Evolutionary conservation across 345 rosid species (phyloP).

Genomic region (Eucalyptus marginata): DNA sequence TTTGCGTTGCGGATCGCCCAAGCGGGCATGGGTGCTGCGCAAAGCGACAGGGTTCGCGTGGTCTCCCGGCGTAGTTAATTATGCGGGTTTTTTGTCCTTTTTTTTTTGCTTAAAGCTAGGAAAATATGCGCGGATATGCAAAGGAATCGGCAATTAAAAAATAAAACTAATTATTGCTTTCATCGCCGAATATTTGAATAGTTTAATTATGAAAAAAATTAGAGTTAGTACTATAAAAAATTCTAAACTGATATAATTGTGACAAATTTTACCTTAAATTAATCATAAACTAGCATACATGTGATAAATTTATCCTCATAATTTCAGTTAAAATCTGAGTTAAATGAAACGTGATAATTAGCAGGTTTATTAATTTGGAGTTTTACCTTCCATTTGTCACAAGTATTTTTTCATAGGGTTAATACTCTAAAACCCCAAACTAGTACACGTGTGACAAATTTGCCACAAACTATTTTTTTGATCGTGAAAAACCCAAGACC

Average conservation of each 20-base stretch:
- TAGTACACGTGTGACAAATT: no score
- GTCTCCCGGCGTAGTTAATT: not conserved
- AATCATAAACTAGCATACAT: no score
- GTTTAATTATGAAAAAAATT: not conserved
- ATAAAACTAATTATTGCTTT: not conserved
- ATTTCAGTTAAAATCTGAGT: rapidly evolving
- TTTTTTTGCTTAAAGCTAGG: not conserved
- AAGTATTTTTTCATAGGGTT: no score
- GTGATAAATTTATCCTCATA: no score
- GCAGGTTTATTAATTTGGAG: rapidly evolving
- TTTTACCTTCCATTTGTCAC: no score
- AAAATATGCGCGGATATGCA: not conserved
- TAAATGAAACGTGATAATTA: rapidly evolving
- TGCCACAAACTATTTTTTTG: no score
- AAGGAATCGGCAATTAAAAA: not conserved
- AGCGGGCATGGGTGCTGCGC: not conserved
- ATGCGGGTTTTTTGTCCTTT: not conserved
- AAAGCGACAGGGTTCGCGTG: not conserved
- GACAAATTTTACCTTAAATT: no score
- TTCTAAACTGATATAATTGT: rapidly evolving
- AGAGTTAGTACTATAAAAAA: no score
- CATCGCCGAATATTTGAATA: not conserved
- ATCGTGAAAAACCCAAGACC: no score
- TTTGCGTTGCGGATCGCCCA: not conserved
- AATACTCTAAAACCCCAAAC: no score